Evolutionary conservation across 1,284 basidiomycete genomes (phyloP), one percentile per base, ranked within the genome.

Genomic region (Malassezia psittaci): DNA sequence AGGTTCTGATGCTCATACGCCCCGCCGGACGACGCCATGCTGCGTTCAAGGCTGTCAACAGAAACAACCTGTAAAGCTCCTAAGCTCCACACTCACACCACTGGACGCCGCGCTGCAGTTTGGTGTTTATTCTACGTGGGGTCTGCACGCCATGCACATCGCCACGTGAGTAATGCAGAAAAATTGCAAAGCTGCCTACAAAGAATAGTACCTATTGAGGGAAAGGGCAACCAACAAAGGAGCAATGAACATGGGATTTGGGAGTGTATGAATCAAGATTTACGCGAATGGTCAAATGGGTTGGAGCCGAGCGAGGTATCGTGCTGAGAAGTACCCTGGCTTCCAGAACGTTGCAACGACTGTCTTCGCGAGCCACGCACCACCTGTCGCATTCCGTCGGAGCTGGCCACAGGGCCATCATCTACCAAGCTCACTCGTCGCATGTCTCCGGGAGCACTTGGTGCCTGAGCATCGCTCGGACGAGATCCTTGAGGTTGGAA

Each of bases 401-500:
- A 51, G 15, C 52, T 57, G 1, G 68, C 65, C 16, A 72, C 68
- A 42, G 72, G 72, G 2, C 72, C 72, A 38, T 74, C 72, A 40
- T 74, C 72, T 19, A 70, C 67, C 32, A 74, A 52, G 41, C 63
- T 67, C 59, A 73, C 66, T 21, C 72, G 69, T 15, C 45, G 38
- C 40, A 57, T 42, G 32, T 32, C 34, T 16, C 32, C 19, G n/a
- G 49, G 54, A 38, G 48, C 49, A 19, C 32, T 7, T 5, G 37
- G 3, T 36, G 60, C 59, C 33, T 16, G 15, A 13, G 45, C 43
- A n/a, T 18, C 24, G n/a, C 9, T n/a, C 10, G 43, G 43, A 18
- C 43, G 43, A 13, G 15, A 32, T 19, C 29, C 29, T 9, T 18
- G 16, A 2, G 39, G 10, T 1, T 16, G 39, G 13, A 41, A 16